phyloP scores from a whole-genome alignment of 139 green algal genomes.

The Spirogloea muscicola region DNA sequence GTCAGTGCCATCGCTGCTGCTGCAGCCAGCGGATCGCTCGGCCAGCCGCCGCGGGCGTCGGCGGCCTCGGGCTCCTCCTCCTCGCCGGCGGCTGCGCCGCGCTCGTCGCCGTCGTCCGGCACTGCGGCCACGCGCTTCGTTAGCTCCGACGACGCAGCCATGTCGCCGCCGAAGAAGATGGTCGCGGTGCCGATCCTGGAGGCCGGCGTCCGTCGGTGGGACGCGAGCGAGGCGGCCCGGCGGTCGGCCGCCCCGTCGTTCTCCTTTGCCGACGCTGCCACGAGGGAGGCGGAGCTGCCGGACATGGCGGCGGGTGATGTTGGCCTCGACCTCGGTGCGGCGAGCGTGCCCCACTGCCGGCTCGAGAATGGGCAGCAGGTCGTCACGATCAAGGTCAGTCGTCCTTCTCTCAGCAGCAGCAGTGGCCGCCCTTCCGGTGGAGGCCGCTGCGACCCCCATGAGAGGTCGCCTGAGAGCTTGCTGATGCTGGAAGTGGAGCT shows the following conservation, averaged over 20 bases:
- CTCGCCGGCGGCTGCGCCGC: no score
- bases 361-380: slow-evolving; percentile 13
- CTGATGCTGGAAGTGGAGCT: slow-evolving; percentile 6
- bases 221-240: slow-evolving; percentile 17
- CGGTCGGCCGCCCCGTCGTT: slow-evolving; percentile 19
- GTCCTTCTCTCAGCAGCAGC: background rate
- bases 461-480: background rate
- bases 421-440: no score
- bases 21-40: no score
- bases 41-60: no score
- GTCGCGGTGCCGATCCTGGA: slow-evolving; percentile 2
- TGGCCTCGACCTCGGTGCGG: background rate
- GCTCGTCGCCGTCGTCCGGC: no score
- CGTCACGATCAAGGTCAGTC: slow-evolving; percentile 6
- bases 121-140: no score
- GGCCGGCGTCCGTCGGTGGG: slow-evolving; percentile 4
- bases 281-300: slow-evolving; percentile 5
- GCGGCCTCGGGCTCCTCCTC: no score
- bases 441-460: background rate
- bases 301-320: background rate
- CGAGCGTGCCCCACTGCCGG: background rate
- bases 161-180: no score
- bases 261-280: slow-evolving; percentile 12
- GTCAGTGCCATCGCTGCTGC: no score
- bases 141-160: no score